Evolutionary conservation across 1,284 basidiomycete species (phyloP), one percentile per base, ranked within the genome.

Genomic region (Stereum hirsutum): DNA sequence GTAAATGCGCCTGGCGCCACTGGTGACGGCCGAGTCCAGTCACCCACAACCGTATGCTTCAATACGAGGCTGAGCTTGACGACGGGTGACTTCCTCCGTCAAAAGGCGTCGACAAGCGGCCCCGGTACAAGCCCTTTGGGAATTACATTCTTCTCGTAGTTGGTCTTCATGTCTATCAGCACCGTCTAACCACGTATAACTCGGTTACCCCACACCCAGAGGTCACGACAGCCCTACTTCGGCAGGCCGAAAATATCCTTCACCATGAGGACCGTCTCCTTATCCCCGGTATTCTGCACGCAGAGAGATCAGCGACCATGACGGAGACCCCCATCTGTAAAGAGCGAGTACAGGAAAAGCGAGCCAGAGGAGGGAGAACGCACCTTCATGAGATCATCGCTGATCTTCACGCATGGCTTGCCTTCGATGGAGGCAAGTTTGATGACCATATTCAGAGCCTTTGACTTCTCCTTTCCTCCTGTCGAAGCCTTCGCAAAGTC

Each of bases 381-480:
- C 46, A 88, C 91, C 77, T 95, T 96, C 5, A 70, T 81, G 46
- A 85, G 61, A 54, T 96, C 92, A 60, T 96, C 94, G 48, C 89
- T 92, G 51, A 97, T 80, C 64, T 97, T 97, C 50, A 97, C 78
- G 52, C 90, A 94, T 1, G 80, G 78, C 47, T 70, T 70, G 10
- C 73, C 75, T 53, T 89, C 69, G 11, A 94, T 81, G 37, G 76
- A 73, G 25, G 77, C 74, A 6, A 97, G 69, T 63, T 96, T 96
- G 65, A 95, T 92, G 32, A 96, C 92, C 59, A 96, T 96, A 56
- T 94, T 95, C 49, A 96, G 65, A 20, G 90, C 77, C 56, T 81
- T 88, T 58, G 84, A 89, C 55, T 74, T 78, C 57, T 78, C 68
- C 20, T 52, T 61, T 11, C 73, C 69, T 5, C 72, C 69, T 21